Percentiles rank a stretch among this genome's conserved stretches.
phyloP scores from a whole-genome alignment of 352 stramenopile species.

The Achlya hypogyna region DNA sequence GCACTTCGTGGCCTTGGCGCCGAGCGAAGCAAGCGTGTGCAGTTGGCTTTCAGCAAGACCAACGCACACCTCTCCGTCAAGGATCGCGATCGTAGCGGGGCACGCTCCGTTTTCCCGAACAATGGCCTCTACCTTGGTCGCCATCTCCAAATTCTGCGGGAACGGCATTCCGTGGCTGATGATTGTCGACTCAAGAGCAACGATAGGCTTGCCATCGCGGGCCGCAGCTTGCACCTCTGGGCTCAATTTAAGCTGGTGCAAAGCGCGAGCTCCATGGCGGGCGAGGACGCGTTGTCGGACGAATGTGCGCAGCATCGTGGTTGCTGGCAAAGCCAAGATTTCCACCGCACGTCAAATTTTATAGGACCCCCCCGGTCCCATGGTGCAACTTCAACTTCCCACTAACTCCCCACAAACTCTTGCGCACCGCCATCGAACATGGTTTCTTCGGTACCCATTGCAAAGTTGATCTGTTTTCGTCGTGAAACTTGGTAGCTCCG shows the following conservation, averaged over 20 bases:
- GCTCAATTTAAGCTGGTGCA: constrained; percentile 11
- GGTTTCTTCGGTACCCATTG: too few species aligned
- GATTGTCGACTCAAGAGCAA: constrained; percentile 98
- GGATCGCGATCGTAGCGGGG: constrained; percentile 96
- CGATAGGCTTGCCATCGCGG: constrained; percentile 40
- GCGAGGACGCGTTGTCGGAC: too few species aligned
- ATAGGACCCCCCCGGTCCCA: too few species aligned
- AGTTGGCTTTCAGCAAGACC: constrained; percentile 52
- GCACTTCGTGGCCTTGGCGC: constrained; percentile 54
- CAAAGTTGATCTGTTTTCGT: too few species aligned
- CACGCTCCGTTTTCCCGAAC: constrained; percentile 77
- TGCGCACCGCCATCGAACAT: too few species aligned
- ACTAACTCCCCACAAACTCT: too few species aligned
- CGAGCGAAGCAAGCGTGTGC: constrained; percentile 52
- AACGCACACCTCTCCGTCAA: constrained; percentile 84
- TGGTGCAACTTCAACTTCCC: too few species aligned
- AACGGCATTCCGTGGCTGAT: constrained; percentile 98
- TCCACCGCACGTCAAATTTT: too few species aligned
- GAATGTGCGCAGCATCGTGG: too few species aligned
- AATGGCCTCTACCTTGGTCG: constrained; percentile 84
- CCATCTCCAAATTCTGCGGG: constrained; percentile 94
- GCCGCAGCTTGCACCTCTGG: constrained; percentile 25
- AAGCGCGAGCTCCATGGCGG: neutral
- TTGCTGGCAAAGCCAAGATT: too few species aligned
- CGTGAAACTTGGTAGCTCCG: too few species aligned